Evolutionary conservation across 2,329 filamentous ascomycete genomes (phyloP), one percentile per base, ranked within the genome.

Genomic region (Cladosporium velox): DNA sequence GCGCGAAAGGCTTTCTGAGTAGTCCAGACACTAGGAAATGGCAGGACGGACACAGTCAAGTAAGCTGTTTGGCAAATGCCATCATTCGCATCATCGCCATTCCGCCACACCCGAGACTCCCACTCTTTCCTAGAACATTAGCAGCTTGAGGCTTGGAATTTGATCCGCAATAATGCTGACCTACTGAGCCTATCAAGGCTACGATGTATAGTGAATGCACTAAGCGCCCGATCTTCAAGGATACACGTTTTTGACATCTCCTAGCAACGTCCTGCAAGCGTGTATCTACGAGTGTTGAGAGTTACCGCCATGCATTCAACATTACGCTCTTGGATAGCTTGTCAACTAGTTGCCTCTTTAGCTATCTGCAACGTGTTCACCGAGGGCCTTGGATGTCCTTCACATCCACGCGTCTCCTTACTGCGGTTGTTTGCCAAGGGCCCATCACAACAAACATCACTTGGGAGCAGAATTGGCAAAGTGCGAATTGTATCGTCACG

Each of bases 21-120:
- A 55, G 52, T 21, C 34, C 41, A 35, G 41, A 41, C 47, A 51
- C 60, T 63, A 63, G 60, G 60, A 63, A 32, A 62, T 62, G 47
- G 26, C 12, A 30, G 49, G 51, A 47, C 12, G 41, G 41, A 47
- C 41, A 47, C 4, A 4, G 41, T 47, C 41, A 5, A 21, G 41
- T 11, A 47, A 47, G 7, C 7, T 47, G 41, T 47, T 47, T 47
- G 11, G 38, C 24, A 54, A 54, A 54, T 54, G 49, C 49, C 12
- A 54, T 30, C 12, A 54, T 30, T 15, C 14, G 32, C 30, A 58
- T 35, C 55, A 35, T 41, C 28, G 3, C 26, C 12, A 55, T 35
- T 58, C 55, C 55, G 55, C 21, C 55, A 58, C 34, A 35, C 7
- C 55, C 55, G 52, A 55, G 28, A 55, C 18, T 34, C 34, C 52